Conservation (phyloP, 176 grass and related monocot species). For the Guadua angustifolia region DNA sequence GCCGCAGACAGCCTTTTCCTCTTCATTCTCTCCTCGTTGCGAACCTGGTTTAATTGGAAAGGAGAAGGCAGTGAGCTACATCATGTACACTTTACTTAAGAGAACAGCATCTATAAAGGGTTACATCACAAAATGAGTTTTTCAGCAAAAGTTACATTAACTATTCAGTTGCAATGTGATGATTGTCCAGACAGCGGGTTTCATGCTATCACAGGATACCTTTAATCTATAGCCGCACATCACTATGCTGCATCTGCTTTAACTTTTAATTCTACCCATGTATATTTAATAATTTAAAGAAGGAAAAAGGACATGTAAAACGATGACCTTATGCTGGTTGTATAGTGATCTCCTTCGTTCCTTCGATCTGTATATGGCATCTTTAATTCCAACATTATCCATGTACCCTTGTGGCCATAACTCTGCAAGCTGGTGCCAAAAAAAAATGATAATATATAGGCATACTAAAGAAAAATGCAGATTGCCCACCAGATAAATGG, state of each 20-base stretch:
- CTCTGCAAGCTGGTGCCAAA: constrained; percentile 72
- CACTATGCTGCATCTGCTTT: constrained; percentile 19
- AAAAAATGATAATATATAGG: constrained; percentile 34
- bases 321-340: constrained; percentile 80
- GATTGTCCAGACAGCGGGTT: neutral
- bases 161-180: constrained; percentile 5
- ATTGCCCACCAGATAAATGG: neutral
- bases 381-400: constrained; percentile 98
- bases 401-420: constrained; percentile 95
- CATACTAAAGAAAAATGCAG: constrained; percentile 17
- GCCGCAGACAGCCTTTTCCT: constrained; percentile 68
- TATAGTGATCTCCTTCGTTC: constrained; percentile 65
- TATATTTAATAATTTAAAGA: constrained; percentile 7
- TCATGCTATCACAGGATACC: neutral
- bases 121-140: constrained; percentile 16
- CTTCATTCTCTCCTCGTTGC: constrained; percentile 78
- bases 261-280: constrained; percentile 19
- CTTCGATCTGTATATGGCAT: constrained; percentile 90
- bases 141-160: constrained; percentile 12
- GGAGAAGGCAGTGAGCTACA: constrained; percentile 9
- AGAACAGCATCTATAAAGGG: neutral
- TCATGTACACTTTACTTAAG: neutral
- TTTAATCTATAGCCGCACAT: neutral
- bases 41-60: constrained; percentile 60
- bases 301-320: constrained; percentile 15